Conservation (phyloP, 2,329 filamentous ascomycete species). For the Onygena corvina region DNA sequence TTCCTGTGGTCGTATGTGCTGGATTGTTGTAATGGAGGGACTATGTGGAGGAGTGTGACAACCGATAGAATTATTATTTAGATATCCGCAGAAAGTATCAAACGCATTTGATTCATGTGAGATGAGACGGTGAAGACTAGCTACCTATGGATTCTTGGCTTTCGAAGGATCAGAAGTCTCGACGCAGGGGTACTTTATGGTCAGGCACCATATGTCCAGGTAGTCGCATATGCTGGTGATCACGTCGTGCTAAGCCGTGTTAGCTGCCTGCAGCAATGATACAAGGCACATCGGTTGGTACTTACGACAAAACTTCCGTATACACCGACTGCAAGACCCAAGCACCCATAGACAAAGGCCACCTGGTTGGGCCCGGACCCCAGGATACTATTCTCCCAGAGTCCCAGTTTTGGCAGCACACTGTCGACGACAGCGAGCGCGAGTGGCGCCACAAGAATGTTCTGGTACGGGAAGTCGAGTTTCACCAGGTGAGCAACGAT, state of each 20-base stretch:
- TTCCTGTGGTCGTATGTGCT: too few species aligned
- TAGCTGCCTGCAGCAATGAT: not conserved
- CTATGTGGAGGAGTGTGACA: too few species aligned
- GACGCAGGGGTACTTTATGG: slow-evolving; percentile 70
- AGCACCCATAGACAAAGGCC: slow-evolving; percentile 76
- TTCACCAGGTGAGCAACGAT: slow-evolving; percentile 89
- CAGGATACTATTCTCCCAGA: slow-evolving; percentile 68
- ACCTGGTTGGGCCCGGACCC: slow-evolving; percentile 75
- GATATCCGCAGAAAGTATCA: too few species aligned
- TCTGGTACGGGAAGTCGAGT: slow-evolving; percentile 77
- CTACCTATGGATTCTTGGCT: slow-evolving; percentile 7
- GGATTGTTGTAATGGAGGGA: too few species aligned
- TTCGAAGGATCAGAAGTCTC: slow-evolving; percentile 19
- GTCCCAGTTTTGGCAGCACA: slow-evolving; percentile 54
- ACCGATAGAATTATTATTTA: too few species aligned
- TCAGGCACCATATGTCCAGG: slow-evolving; percentile 95
- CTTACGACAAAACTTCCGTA: slow-evolving; percentile 85
- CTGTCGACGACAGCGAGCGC: slow-evolving; percentile 69
- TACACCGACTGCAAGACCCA: slow-evolving; percentile 75
- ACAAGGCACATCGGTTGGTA: slow-evolving; percentile 5
- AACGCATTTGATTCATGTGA: not conserved
- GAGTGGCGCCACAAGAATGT: slow-evolving; percentile 69
- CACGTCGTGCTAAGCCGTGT: slow-evolving; percentile 56
- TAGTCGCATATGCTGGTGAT: slow-evolving; percentile 98
- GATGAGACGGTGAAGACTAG: too few species aligned